Percentiles rank a stretch among this genome's conserved stretches.
These are phyloP conservation scores for Maudiozyma serrabonitensis DNA, from an alignment of 805 yeast genomes.

Conservation along the genomic window DNA sequence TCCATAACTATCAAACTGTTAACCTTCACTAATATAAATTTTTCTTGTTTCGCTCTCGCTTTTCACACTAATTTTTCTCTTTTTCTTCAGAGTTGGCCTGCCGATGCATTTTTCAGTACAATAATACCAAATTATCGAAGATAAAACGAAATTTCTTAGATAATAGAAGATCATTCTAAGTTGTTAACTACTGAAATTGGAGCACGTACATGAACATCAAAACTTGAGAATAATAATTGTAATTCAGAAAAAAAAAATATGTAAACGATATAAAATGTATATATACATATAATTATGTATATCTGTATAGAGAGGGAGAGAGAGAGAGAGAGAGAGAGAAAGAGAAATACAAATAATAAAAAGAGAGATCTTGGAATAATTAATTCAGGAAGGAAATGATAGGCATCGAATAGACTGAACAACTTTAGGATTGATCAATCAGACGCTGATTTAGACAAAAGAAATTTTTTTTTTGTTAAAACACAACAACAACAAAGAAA, in stretches of 20 bases:
- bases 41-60: too few relatives aligned
- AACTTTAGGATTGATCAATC: not conserved
- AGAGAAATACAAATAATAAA: not conserved
- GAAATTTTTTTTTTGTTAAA: not conserved
- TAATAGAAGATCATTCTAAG: too few relatives aligned
- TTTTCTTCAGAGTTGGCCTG: not conserved
- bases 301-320: too few relatives aligned
- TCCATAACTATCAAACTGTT: too few relatives aligned
- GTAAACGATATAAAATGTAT: not conserved
- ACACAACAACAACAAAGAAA: not conserved
- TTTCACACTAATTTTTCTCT: not conserved
- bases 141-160: too few relatives aligned
- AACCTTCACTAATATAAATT: too few relatives aligned
- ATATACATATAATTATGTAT: too few relatives aligned
- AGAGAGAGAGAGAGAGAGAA: not conserved
- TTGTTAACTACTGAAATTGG: too few relatives aligned
- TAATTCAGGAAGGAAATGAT: not conserved
- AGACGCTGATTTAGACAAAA: too few relatives aligned
- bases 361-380: not conserved
- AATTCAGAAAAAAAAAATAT: not conserved
- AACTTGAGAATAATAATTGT: not conserved
- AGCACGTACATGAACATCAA: not conserved
- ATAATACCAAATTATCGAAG: too few relatives aligned
- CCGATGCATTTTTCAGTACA: too few relatives aligned
- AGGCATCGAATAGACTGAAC: not conserved